Base-by-base conservation (phyloP, 2,329 filamentous ascomycete genomes). In the Scedosporium boydii region DNA sequence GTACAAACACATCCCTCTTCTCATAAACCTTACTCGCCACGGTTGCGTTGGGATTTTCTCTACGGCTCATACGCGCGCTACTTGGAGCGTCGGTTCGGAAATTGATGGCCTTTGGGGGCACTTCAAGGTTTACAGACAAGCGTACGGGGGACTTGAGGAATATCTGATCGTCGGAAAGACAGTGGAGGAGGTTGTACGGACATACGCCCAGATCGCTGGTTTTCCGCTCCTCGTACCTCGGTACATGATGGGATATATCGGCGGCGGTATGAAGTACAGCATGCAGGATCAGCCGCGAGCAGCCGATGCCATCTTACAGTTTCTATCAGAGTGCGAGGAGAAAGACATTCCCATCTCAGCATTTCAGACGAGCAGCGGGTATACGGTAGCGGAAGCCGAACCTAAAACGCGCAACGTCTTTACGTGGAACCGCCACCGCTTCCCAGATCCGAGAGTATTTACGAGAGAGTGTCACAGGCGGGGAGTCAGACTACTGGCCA, bases 61-160 rank as follows among this genome's bases (percentile, higher is more conserved):
- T 0, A 87, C 86, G 0, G 83, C 82, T 2, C 85, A 90, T 68
- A 78, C 81, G 0, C 76, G 87, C 60, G 87, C 86, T 0, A 80
- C 80, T 16, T 90, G 86, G 76, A 83, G 82, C 7, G 78, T 91
- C 6, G 88, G 88, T 2, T 84, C 84, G 1, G 88, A 91, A 71
- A 87, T 91, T 73, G 88, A 91, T 68, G 87, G 88, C 29, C 82
- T 90, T 74, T 91, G 87, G 87, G 88, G 88, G 0, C 82, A 82
- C 63, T 90, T 85, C 80, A 90, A 90, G 70, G 86, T 89, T 21
- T 89, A 89, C 68, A 81, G 87, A 6, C 88, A 91, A 71, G 86
- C 88, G 64, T 82, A 87, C 65, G 88, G 88, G 23, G 88, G 88
- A 0, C 76, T 91, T 0, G 88, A 91, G 69, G 82, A 90, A 73